These are phyloP conservation scores for Monilinia vaccinii-corymbosi DNA, from an alignment of 2,329 filamentous ascomycete species.

Conservation along the genomic window DNA sequence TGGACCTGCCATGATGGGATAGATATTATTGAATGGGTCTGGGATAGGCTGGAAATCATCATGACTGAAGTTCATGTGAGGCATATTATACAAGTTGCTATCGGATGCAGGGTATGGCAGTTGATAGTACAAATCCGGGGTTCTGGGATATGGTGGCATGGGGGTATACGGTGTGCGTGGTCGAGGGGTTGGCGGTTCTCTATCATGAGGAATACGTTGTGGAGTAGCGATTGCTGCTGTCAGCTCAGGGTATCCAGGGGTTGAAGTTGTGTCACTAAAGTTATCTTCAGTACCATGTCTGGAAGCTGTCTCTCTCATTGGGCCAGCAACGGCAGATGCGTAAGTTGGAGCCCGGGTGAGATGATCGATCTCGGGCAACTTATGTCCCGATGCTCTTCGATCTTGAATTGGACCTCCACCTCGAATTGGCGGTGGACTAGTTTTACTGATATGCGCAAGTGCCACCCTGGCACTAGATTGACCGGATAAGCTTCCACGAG, in stretches of 20 bases:
- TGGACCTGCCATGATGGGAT: conserved; percentile 20
- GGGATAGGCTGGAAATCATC: neutral
- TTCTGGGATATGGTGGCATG: conserved; percentile 13
- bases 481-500: conserved; percentile 23
- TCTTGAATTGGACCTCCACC: conserved; percentile 27
- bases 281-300: conserved; percentile 9
- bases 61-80: conserved; percentile 5
- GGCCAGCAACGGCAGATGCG: conserved; percentile 21
- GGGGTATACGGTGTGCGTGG: neutral
- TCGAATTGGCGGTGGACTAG: conserved; percentile 29
- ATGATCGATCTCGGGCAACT: conserved; percentile 18
- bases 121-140: conserved; percentile 7
- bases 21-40: conserved; percentile 14
- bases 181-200: neutral
- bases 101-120: neutral
- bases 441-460: conserved; percentile 35
- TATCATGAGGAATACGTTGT: conserved; percentile 2
- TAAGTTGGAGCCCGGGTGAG: conserved; percentile 27
- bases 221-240: conserved; percentile 2
- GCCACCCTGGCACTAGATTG: conserved; percentile 34
- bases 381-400: conserved; percentile 14
- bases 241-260: conserved; percentile 10
- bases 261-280: conserved; percentile 12
- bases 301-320: conserved; percentile 18
- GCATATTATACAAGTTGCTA: neutral